Conservation (phyloP, 495 filamentous ascomycete species). For the Penicillium cinerascens region DNA sequence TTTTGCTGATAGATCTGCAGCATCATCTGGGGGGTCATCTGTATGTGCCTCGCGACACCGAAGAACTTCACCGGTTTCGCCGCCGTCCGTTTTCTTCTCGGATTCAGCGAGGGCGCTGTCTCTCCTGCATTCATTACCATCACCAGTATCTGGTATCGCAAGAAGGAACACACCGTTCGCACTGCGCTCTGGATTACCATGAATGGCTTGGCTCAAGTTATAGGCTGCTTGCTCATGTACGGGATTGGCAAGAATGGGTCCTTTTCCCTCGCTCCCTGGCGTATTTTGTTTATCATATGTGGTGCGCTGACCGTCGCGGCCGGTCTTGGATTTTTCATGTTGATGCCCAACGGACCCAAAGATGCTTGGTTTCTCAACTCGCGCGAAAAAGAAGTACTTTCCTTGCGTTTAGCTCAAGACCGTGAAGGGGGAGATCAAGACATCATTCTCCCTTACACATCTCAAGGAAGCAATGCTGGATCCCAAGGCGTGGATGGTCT, state of each 20-base stretch:
- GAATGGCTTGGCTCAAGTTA: constrained; percentile 52
- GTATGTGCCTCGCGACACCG: constrained; percentile 46
- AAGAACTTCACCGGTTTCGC: constrained; percentile 46
- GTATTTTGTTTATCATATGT: constrained; percentile 55
- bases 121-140: constrained; percentile 22
- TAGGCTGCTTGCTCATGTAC: constrained; percentile 54
- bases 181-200: constrained; percentile 49
- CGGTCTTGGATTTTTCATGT: constrained; percentile 43
- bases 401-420: constrained; percentile 53
- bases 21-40: constrained; percentile 43
- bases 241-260: constrained; percentile 44
- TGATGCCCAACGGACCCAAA: constrained; percentile 48
- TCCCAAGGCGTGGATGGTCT: constrained; percentile 58
- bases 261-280: constrained; percentile 45
- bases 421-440: constrained; percentile 59
- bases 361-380: constrained; percentile 33
- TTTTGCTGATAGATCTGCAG: constrained; percentile 12
- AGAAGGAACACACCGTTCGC: constrained; percentile 40
- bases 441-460: constrained; percentile 50
- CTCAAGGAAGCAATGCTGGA: constrained; percentile 54
- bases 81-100: constrained; percentile 44
- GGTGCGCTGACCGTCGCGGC: constrained; percentile 52
- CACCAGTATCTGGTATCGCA: constrained; percentile 40
- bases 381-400: constrained; percentile 49
- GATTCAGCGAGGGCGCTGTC: constrained; percentile 47